A percentile compares a stretch with the other conserved stretches of the same genome.
Evolutionary conservation across 768 basidiomycete species (phyloP).

Genomic region (Psilocybe azurescens): DNA sequence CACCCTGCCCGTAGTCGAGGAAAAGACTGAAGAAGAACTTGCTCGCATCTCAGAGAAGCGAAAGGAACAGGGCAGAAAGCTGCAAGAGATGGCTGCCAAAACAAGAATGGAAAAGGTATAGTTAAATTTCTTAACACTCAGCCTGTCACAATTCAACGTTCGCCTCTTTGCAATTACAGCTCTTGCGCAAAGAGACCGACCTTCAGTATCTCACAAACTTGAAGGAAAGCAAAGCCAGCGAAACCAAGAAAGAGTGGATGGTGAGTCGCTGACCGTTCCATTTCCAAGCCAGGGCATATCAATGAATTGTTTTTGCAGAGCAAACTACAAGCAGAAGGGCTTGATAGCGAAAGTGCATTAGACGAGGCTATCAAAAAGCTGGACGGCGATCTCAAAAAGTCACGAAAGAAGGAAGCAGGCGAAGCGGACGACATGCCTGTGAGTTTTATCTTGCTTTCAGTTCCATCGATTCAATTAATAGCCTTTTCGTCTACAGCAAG

Average conservation of each 20-base stretch:
- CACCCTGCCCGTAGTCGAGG: constrained; percentile 62
- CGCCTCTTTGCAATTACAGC: constrained; percentile 40
- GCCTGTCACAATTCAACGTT: neutral
- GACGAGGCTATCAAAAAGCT: constrained; percentile 88
- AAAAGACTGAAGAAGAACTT: constrained; percentile 93
- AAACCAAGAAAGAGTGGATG: constrained; percentile 78
- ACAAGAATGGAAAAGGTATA: constrained; percentile 84
- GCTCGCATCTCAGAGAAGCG: constrained; percentile 77
- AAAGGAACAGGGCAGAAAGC: constrained; percentile 83
- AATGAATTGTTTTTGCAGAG: constrained; percentile 43
- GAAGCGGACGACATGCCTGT: constrained; percentile 67
- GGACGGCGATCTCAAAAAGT: constrained; percentile 75
- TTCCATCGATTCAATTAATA: neutral
- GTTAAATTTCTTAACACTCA: neutral
- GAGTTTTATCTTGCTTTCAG: constrained; percentile 13
- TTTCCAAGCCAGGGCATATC: neutral
- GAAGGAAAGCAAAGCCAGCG: constrained; percentile 61
- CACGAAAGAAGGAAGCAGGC: constrained; percentile 82
- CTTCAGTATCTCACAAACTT: constrained; percentile 68
- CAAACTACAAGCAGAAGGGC: constrained; percentile 69
- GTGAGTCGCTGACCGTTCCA: constrained; percentile 43
- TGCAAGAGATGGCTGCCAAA: constrained; percentile 92
- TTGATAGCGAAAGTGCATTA: constrained; percentile 78
- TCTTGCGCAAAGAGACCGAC: constrained; percentile 78
- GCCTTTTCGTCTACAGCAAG: constrained; percentile 40